These are phyloP conservation scores for Chalaropsis thielavioides DNA, from an alignment of 2,329 filamentous ascomycete species.

Conservation along the genomic window DNA sequence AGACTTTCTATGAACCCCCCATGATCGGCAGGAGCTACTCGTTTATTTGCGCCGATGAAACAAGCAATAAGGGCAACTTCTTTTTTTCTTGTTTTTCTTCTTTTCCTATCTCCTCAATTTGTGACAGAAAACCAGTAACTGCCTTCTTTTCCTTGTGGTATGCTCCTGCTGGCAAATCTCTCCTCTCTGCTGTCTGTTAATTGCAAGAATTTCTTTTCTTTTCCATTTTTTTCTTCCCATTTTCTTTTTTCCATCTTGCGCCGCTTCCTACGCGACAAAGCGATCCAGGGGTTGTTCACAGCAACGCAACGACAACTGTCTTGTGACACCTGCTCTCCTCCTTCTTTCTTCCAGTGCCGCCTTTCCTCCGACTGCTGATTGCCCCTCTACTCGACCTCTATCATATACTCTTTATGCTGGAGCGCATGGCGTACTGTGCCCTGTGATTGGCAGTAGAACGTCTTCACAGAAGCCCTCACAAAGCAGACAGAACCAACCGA, in stretches of 20 bases:
- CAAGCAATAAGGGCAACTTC: not conserved
- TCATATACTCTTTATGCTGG: not conserved
- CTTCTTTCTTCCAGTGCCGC: not conserved
- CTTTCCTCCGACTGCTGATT: not conserved
- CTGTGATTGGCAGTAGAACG: not conserved
- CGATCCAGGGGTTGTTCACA: not conserved
- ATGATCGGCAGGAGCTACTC: constrained; percentile 1
- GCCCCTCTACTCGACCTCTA: not conserved
- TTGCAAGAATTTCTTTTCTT: not conserved
- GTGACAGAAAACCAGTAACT: not conserved
- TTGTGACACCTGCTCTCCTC: constrained; percentile 6
- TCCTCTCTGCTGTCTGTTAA: not conserved
- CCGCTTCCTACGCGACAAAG: constrained; percentile 1
- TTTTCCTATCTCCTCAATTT: not conserved
- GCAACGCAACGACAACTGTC: constrained; percentile 1
- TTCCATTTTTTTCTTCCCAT: not conserved
- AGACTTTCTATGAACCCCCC: not conserved
- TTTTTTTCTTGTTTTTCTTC: constrained; percentile 2
- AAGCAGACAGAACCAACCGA: not conserved
- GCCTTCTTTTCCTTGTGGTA: not conserved
- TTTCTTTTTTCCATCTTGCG: not conserved
- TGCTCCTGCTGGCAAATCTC: not conserved
- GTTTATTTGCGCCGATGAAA: constrained; percentile 1
- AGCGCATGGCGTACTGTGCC: not conserved
- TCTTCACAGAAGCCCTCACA: not conserved